Conservation (phyloP, 768 basidiomycete genomes). For the Pilatotrama ljubarskyi region DNA sequence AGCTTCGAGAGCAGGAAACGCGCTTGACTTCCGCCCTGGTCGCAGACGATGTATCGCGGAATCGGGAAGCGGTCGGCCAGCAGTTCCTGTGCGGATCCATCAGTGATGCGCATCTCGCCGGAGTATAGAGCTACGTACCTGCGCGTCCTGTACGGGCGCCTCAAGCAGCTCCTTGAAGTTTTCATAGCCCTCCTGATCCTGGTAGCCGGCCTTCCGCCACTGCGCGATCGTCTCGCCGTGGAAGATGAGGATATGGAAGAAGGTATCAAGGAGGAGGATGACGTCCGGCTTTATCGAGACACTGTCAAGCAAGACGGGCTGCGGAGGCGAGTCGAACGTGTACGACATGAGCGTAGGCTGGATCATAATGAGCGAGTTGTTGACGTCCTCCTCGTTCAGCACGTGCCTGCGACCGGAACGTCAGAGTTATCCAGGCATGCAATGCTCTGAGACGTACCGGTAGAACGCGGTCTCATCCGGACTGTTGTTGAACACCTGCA, state of each 20-base stretch:
- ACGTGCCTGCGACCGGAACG: conserved; percentile 83
- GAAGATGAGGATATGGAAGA: conserved; percentile 99
- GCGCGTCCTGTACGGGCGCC: conserved; percentile 84
- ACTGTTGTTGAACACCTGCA: conserved; percentile 99
- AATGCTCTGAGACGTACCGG: conserved; percentile 49
- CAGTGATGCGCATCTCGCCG: neutral
- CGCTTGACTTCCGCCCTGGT: conserved; percentile 96
- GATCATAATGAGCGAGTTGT: conserved; percentile 99
- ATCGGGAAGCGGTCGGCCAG: conserved; percentile 95
- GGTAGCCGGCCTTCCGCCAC: conserved; percentile 98
- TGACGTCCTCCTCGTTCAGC: conserved; percentile 95
- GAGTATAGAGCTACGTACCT: conserved; percentile 44
- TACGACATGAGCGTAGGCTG: conserved; percentile 99
- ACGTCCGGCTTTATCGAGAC: conserved; percentile 98
- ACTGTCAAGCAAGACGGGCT: conserved; percentile 94
- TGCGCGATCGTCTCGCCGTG: conserved; percentile 96
- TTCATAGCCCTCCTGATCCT: conserved; percentile 98
- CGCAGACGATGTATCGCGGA: conserved; percentile 96
- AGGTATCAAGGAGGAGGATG: conserved; percentile 94
- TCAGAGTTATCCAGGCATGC: neutral
- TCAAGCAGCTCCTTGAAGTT: conserved; percentile 96
- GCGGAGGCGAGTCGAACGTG: conserved; percentile 86
- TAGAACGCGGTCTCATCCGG: conserved; percentile 99
- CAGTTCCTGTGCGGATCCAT: conserved; percentile 62
- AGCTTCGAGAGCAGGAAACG: conserved; percentile 97